Conservation (phyloP, 2,329 filamentous ascomycete genomes). For the Torrubiella hemipterigena region DNA sequence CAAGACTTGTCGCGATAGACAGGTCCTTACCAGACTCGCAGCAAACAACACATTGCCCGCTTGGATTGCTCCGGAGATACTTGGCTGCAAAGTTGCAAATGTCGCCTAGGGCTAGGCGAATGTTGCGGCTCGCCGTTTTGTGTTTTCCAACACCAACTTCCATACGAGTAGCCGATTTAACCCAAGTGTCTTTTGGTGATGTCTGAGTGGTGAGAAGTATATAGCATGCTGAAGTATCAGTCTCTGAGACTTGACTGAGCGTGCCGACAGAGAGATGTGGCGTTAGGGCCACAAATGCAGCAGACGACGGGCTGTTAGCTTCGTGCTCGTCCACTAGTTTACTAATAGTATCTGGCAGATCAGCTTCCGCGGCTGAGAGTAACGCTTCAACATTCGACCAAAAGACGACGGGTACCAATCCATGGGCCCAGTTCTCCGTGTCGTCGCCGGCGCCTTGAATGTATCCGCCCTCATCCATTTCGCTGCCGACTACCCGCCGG, state of each 20-base stretch:
- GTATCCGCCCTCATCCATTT: slow-evolving; percentile 54
- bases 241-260: slow-evolving; percentile 13
- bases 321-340: slow-evolving; percentile 24
- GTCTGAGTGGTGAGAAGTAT: slow-evolving; percentile 30
- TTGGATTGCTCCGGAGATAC: slow-evolving; percentile 17
- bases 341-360: slow-evolving; percentile 40
- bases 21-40: slow-evolving; percentile 74
- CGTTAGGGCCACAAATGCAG: slow-evolving; percentile 17
- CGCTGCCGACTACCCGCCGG: slow-evolving; percentile 53
- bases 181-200: slow-evolving; percentile 31
- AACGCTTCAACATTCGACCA: slow-evolving; percentile 58
- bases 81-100: slow-evolving; percentile 44
- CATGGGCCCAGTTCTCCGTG: slow-evolving; percentile 81
- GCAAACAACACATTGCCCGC: slow-evolving; percentile 39
- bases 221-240: slow-evolving; percentile 16
- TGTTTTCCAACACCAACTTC: slow-evolving; percentile 55
- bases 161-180: slow-evolving; percentile 25
- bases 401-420: slow-evolving; percentile 67
- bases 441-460: slow-evolving; percentile 94
- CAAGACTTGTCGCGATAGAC: slow-evolving; percentile 65
- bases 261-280: slow-evolving; percentile 23
- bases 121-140: slow-evolving; percentile 71
- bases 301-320: slow-evolving; percentile 6
- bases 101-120: slow-evolving; percentile 57
- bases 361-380: slow-evolving; percentile 51